Conservation (phyloP, 2,329 filamentous ascomycete genomes). For the Aspergillus persii region DNA sequence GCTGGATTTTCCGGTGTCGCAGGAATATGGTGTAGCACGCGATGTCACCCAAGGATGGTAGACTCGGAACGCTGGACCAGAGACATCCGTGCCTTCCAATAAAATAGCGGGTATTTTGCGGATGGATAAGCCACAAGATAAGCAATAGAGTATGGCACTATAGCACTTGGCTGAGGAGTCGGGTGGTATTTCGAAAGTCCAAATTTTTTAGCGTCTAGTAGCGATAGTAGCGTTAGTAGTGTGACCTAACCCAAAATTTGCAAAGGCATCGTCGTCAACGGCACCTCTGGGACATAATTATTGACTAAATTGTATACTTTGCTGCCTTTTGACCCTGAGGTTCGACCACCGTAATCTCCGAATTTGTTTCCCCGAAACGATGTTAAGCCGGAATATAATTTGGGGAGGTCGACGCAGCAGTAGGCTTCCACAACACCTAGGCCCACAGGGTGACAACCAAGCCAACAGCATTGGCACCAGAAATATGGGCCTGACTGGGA, state of each 20-base stretch:
- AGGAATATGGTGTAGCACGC: background rate
- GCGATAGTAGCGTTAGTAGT: background rate
- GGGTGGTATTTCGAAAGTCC: background rate
- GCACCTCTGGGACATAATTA: background rate
- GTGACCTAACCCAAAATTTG: background rate
- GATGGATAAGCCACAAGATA: background rate
- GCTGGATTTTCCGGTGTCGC: no score
- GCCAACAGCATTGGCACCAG: constrained; percentile 18
- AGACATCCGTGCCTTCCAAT: background rate
- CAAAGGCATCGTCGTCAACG: background rate
- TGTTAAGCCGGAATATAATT: constrained; percentile 25
- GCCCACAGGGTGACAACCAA: constrained; percentile 24
- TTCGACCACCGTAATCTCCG: background rate
- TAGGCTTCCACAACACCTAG: constrained; percentile 25
- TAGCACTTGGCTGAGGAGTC: background rate
- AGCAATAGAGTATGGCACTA: background rate
- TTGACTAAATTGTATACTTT: background rate
- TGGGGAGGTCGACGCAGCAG: constrained; percentile 25
- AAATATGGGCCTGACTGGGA: constrained; percentile 23
- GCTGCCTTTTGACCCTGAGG: background rate
- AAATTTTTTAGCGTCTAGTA: background rate
- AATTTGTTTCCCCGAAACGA: background rate
- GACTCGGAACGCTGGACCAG: background rate
- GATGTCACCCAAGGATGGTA: background rate
- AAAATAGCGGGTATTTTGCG: background rate